Percentiles rank a stretch among this genome's conserved stretches.
Conservation (phyloP, 495 filamentous ascomycete genomes). For the Amniculicola lignicola region DNA sequence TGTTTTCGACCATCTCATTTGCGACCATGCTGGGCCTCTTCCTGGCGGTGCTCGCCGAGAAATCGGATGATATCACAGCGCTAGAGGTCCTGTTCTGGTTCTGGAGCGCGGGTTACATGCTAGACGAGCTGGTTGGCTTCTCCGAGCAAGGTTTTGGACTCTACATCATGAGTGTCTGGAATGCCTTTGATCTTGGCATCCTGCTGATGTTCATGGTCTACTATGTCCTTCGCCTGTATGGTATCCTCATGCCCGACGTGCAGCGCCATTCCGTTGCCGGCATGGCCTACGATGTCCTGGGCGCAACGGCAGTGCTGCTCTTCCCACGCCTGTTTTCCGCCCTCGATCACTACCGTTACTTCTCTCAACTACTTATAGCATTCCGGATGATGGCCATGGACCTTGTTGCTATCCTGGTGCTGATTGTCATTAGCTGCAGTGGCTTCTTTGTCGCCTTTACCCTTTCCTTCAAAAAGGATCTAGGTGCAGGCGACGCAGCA, state of each 20-base stretch:
- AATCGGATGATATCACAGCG: constrained; percentile 71
- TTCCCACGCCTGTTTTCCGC: constrained; percentile 88
- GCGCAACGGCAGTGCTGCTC: constrained; percentile 81
- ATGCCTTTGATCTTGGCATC: constrained; percentile 87
- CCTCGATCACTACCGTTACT: constrained; percentile 90
- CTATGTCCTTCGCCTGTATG: constrained; percentile 83
- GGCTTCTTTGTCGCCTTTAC: constrained; percentile 95
- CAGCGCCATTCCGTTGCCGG: constrained; percentile 62
- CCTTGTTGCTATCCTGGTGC: constrained; percentile 73
- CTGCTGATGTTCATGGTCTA: constrained; percentile 81
- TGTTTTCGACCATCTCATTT: constrained; percentile 81
- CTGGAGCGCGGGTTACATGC: constrained; percentile 95
- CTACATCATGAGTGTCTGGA: constrained; percentile 97
- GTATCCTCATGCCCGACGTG: constrained; percentile 70
- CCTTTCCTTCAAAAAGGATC: constrained; percentile 65
- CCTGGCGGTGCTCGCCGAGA: constrained; percentile 65
- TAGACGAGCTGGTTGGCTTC: constrained; percentile 90
- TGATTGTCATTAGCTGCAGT: constrained; percentile 81
- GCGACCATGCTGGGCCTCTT: constrained; percentile 79
- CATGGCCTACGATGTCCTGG: constrained; percentile 86
- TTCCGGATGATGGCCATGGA: constrained; percentile 91
- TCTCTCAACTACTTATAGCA: constrained; percentile 88
- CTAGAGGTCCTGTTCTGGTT: constrained; percentile 91
- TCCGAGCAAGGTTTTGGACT: constrained; percentile 91
- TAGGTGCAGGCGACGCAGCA: constrained; percentile 64